phyloP scores from a whole-genome alignment of 257 asterid genomes.

The Rhazya stricta region DNA sequence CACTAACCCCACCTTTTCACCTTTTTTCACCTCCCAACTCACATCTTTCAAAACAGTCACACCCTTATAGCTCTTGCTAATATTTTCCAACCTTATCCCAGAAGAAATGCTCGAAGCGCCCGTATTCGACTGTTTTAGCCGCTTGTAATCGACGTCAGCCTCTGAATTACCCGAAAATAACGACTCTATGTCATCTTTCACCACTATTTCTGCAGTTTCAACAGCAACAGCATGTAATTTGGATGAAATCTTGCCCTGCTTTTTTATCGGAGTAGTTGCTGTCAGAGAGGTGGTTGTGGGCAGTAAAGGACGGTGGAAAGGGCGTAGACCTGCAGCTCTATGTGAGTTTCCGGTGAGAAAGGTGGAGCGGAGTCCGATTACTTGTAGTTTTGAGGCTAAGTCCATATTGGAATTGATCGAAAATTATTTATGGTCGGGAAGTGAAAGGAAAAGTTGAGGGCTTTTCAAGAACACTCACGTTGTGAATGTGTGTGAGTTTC shows the following conservation, averaged over 20 bases:
- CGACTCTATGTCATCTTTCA: conserved; percentile 62
- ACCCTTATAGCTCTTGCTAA: conserved; percentile 77
- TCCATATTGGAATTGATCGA: conserved; percentile 35
- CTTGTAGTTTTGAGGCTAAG: conserved; percentile 44
- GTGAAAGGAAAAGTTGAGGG: neutral
- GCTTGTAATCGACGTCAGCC: conserved; percentile 33
- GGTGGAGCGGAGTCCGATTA: conserved; percentile 49
- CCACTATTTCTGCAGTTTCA: conserved; percentile 56
- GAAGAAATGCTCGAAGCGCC: conserved; percentile 89
- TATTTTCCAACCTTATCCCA: conserved; percentile 79
- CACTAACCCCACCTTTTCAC: conserved; percentile 88
- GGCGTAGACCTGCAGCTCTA: conserved; percentile 31
- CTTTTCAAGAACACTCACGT: neutral
- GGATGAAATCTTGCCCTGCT: conserved; percentile 30
- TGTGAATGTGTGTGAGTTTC: conserved; percentile 8
- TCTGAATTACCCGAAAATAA: conserved; percentile 45
- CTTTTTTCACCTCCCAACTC: conserved; percentile 93
- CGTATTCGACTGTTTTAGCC: conserved; percentile 38
- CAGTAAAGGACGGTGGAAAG: conserved; percentile 31
- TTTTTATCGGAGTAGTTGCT: conserved; percentile 27
- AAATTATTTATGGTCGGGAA: conserved; percentile 11
- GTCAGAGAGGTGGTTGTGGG: conserved; percentile 23
- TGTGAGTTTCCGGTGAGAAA: conserved; percentile 50
- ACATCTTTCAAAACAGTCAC: conserved; percentile 75
- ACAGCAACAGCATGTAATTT: conserved; percentile 59